These are phyloP conservation scores for Cladosporium cucumerinum DNA, from an alignment of 2,329 filamentous ascomycete genomes.

Conservation along the genomic window DNA sequence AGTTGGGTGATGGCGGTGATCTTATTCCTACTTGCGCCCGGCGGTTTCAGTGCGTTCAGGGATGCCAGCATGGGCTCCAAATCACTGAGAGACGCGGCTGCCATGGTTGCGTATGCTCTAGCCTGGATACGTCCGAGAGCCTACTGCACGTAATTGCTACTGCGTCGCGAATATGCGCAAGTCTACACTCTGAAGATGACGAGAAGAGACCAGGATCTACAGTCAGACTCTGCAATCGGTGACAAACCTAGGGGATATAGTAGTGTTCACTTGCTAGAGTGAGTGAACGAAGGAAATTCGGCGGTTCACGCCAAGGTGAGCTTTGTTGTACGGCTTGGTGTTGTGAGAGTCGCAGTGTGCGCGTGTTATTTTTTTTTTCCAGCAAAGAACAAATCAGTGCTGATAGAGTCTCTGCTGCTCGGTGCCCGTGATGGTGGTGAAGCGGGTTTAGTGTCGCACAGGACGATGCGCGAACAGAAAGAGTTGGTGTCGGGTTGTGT, in stretches of 20 bases:
- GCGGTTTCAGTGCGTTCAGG: slow-evolving; percentile 86
- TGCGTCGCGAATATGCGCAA: slow-evolving; percentile 11
- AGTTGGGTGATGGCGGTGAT: slow-evolving; percentile 83
- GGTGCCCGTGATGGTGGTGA: not conserved
- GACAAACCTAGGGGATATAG: slow-evolving; percentile 9
- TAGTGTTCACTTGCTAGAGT: not conserved
- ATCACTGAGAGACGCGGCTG: slow-evolving; percentile 74
- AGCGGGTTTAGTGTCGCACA: not conserved
- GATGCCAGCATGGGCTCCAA: slow-evolving; percentile 86
- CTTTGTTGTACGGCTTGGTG: not conserved
- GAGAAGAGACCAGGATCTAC: slow-evolving; percentile 11
- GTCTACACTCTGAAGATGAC: slow-evolving; percentile 15
- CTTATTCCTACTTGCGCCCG: slow-evolving; percentile 89
- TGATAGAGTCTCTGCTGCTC: not conserved
- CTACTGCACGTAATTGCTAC: slow-evolving; percentile 16
- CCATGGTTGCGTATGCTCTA: slow-evolving; percentile 34
- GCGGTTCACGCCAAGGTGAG: not conserved
- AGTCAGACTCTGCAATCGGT: slow-evolving; percentile 13
- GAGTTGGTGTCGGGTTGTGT: not conserved
- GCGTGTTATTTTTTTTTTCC: no score
- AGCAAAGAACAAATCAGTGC: not conserved
- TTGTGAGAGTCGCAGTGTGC: not conserved
- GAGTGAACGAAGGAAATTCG: slow-evolving; percentile 1
- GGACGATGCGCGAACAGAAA: not conserved
- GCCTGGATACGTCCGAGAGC: slow-evolving; percentile 14